A percentile compares a stretch with the other conserved stretches of the same genome.
These are phyloP conservation scores for Capsicum baccatum DNA, from an alignment of 257 asterid species.

Conservation along the genomic window DNA sequence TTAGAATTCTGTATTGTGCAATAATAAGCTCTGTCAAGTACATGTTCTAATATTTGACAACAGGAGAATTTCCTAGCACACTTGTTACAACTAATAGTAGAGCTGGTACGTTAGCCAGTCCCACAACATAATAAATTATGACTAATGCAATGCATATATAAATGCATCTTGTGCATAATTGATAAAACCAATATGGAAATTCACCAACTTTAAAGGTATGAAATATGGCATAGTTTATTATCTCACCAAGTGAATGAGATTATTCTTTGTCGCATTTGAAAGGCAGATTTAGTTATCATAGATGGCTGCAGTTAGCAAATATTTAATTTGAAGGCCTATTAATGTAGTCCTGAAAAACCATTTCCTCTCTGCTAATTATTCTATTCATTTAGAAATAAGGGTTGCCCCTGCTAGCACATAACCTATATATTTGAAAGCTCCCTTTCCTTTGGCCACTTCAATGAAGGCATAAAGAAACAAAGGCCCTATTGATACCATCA, in stretches of 20 bases:
- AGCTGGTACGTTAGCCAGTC: conserved; percentile 43
- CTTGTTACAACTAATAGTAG: conserved; percentile 34
- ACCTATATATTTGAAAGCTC: conserved; percentile 37
- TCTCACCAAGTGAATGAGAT: conserved; percentile 48
- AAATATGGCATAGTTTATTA: conserved; percentile 45
- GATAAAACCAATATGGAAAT: conserved; percentile 47
- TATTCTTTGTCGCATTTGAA: conserved; percentile 33
- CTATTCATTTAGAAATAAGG: conserved; percentile 41
- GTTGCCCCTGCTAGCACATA: conserved; percentile 36
- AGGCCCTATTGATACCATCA: conserved; percentile 42
- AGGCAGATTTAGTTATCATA: conserved; percentile 44
- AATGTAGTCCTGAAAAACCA: conserved; percentile 46
- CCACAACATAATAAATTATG: conserved; percentile 42
- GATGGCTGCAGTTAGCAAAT: conserved; percentile 43
- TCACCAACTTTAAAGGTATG: conserved; percentile 48
- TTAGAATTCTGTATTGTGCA: conserved; percentile 47
- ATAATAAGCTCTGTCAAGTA: conserved; percentile 41
- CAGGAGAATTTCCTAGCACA: conserved; percentile 42
- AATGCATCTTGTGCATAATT: conserved; percentile 40
- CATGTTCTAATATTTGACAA: conserved; percentile 44
- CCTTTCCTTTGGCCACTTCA: conserved; percentile 38
- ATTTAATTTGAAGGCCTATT: conserved; percentile 43
- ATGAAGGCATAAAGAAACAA: conserved; percentile 49
- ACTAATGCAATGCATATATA: conserved; percentile 41
- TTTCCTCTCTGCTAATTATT: conserved; percentile 49